Evolutionary conservation across 2,329 filamentous ascomycete species (phyloP).

Genomic region (Calycina marina): DNA sequence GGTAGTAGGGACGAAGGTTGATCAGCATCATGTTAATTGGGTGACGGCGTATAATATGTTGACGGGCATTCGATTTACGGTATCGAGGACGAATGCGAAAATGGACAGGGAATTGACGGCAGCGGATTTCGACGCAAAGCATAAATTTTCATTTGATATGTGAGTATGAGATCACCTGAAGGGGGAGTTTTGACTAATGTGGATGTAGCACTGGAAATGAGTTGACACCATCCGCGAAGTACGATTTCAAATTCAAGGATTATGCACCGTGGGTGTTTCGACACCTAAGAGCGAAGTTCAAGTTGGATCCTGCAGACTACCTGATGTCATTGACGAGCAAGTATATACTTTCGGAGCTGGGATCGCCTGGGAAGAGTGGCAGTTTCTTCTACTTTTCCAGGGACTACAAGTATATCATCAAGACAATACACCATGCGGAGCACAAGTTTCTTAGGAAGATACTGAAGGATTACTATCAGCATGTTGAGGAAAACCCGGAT

Average conservation of each 20-base stretch:
- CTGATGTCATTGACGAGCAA: conserved; percentile 97
- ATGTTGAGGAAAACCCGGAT: conserved; percentile 87
- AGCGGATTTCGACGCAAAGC: conserved; percentile 82
- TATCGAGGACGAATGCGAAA: conserved; percentile 93
- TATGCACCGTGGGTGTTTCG: conserved; percentile 99
- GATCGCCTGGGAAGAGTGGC: conserved; percentile 93
- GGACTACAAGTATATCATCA: conserved; percentile 99
- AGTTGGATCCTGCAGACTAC: conserved; percentile 91
- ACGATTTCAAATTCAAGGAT: conserved; percentile 99
- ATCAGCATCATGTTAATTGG: conserved; percentile 94
- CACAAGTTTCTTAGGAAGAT: conserved; percentile 78
- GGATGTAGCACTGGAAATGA: conserved; percentile 72
- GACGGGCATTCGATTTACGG: conserved; percentile 92
- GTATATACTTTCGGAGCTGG: conserved; percentile 94
- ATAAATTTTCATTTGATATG: conserved; percentile 99
- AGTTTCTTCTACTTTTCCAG: conserved; percentile 99
- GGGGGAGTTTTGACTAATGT: conserved; percentile 21
- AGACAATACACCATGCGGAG: conserved; percentile 94
- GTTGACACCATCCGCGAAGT: conserved; percentile 92
- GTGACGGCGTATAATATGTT: conserved; percentile 99
- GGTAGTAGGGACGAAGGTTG: conserved; percentile 91
- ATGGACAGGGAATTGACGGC: conserved; percentile 80
- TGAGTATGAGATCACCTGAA: conserved; percentile 39
- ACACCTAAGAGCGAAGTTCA: conserved; percentile 73
- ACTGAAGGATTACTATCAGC: conserved; percentile 81